These are phyloP conservation scores for Stagonosporopsis chrysanthemi DNA, from an alignment of 2,329 filamentous ascomycete species.

Conservation along the genomic window DNA sequence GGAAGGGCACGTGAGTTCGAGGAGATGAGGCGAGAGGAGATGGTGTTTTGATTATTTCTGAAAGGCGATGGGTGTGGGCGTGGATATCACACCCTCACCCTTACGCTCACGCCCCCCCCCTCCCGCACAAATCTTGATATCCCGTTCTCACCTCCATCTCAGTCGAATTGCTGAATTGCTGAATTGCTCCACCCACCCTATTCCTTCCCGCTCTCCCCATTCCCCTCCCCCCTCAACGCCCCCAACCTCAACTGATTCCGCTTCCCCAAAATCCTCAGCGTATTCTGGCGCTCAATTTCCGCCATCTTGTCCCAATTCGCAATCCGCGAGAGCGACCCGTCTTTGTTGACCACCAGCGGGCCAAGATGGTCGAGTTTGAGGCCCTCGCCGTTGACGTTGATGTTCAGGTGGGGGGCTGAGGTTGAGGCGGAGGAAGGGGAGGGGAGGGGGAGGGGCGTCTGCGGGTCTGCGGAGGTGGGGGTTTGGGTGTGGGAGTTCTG, in stretches of 20 bases:
- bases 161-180: too few relatives aligned
- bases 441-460: constrained; percentile 5
- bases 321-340: constrained; percentile 75
- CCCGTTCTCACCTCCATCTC: too few relatives aligned
- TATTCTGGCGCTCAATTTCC: constrained; percentile 71
- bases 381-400: constrained; percentile 45
- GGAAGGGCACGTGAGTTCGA: too few relatives aligned
- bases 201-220: neutral
- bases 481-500: neutral
- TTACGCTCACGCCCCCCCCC: too few relatives aligned
- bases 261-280: constrained; percentile 70
- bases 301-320: constrained; percentile 77
- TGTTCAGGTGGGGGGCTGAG: too few relatives aligned
- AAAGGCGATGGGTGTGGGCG: too few relatives aligned
- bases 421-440: constrained; percentile 17
- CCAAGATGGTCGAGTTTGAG: constrained; percentile 73
- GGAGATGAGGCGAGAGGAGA: too few relatives aligned
- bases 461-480: neutral
- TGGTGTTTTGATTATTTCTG: too few relatives aligned
- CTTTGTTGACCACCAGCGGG: constrained; percentile 75
- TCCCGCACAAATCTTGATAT: too few relatives aligned
- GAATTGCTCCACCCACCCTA: neutral
- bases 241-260: constrained; percentile 71
- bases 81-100: too few relatives aligned
- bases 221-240: constrained; percentile 54